phyloP scores from a whole-genome alignment of 2,329 filamentous ascomycete species.

The Aspergillus cejpii region DNA sequence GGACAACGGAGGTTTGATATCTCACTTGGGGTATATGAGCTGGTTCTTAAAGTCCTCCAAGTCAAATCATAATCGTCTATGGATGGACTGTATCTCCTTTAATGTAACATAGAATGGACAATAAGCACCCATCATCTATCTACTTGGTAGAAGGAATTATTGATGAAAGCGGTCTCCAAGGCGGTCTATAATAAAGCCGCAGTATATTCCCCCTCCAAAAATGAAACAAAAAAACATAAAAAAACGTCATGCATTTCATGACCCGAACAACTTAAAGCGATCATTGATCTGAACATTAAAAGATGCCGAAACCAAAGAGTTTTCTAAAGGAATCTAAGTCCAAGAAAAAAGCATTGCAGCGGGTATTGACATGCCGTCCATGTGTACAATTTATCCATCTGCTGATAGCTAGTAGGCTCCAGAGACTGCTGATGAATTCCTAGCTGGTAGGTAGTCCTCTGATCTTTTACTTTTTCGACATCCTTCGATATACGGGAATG shows the following conservation, averaged over 20 bases:
- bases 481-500: neutral
- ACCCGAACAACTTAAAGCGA: neutral
- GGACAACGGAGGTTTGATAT: no score
- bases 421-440: slow-evolving; percentile 60
- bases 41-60: no score
- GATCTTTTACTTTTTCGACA: no score
- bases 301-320: slow-evolving; percentile 38
- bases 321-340: slow-evolving; percentile 39
- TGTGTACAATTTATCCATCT: neutral
- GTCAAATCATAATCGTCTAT: no score
- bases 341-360: slow-evolving; percentile 39
- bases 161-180: neutral
- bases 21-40: no score
- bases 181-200: neutral
- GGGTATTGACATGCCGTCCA: slow-evolving; percentile 22
- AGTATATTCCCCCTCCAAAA: neutral
- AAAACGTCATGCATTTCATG: neutral
- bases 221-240: neutral
- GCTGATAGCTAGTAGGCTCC: slow-evolving; percentile 41
- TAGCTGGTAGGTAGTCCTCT: slow-evolving; percentile 45
- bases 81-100: no score
- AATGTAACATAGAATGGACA: no score
- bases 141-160: no score
- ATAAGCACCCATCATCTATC: no score
- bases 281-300: neutral